A percentile compares a stretch with the other conserved stretches of the same genome.
phyloP scores from a whole-genome alignment of 345 rosid species.

The Rhodamnia rubescens region DNA sequence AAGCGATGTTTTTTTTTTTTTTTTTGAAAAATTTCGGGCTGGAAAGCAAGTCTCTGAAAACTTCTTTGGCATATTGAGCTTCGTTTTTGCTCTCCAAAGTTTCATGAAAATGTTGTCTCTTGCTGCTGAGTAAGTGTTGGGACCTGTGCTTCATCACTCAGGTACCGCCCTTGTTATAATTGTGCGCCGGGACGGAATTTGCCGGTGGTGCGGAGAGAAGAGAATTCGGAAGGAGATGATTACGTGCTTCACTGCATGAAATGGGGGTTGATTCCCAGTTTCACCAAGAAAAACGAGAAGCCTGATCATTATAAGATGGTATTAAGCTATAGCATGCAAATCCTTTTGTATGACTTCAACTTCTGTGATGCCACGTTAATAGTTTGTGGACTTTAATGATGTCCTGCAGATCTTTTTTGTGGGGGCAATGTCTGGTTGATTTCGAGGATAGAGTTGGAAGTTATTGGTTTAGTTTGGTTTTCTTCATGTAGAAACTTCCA shows the following conservation, averaged over 20 bases:
- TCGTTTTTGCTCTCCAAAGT: not conserved
- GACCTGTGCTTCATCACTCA: constrained; percentile 1
- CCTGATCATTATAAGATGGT: constrained; percentile 90
- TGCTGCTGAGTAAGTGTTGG: not conserved
- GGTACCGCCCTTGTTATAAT: constrained; percentile 77
- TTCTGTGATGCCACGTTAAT: not conserved
- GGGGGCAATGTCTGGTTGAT: not conserved
- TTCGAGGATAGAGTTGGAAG: not conserved
- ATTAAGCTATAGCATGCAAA: not conserved
- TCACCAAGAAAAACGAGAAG: constrained; percentile 65
- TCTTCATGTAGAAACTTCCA: not conserved
- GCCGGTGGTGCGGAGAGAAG: constrained; percentile 58
- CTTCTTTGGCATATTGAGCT: not conserved
- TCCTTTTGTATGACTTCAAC: not conserved
- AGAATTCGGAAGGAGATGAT: constrained; percentile 19
- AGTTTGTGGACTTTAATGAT: not conserved
- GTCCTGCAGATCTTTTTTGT: not conserved
- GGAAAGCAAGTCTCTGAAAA: not conserved
- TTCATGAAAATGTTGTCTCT: not conserved
- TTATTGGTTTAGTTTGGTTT: not conserved
- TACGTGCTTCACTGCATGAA: constrained; percentile 67
- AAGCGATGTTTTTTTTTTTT: not conserved
- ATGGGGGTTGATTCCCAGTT: constrained; percentile 87
- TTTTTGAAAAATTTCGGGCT: not conserved
- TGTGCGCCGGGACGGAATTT: constrained; percentile 62